phyloP scores from a whole-genome alignment of 352 stramenopile species.

The Elongisporangium undulatum region DNA sequence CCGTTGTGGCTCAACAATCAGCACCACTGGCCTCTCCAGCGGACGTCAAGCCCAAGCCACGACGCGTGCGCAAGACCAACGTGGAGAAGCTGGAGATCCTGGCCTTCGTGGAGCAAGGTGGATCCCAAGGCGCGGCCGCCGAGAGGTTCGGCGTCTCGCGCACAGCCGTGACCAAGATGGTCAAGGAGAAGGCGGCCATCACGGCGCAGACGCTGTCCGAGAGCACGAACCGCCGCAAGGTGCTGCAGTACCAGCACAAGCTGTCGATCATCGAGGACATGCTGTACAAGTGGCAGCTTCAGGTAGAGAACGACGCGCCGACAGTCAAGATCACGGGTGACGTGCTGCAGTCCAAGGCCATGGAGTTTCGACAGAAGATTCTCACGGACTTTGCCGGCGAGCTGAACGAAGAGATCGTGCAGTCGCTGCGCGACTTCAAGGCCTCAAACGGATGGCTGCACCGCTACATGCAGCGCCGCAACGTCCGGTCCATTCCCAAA shows the following conservation, averaged over 20 bases:
- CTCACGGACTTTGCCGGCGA: slow-evolving; percentile 62
- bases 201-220: slow-evolving; percentile 61
- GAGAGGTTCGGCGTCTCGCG: slow-evolving; percentile 81
- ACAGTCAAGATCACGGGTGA: slow-evolving; percentile 72
- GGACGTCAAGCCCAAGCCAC: slow-evolving; percentile 24
- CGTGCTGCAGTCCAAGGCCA: slow-evolving; percentile 68
- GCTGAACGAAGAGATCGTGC: slow-evolving; percentile 62
- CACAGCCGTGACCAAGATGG: slow-evolving; percentile 83
- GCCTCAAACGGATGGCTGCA: slow-evolving; percentile 82
- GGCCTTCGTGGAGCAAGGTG: slow-evolving; percentile 71
- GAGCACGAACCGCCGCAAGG: slow-evolving; percentile 69
- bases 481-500: slow-evolving; percentile 59
- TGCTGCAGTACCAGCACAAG: slow-evolving; percentile 82
- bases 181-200: slow-evolving; percentile 79
- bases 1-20: no score
- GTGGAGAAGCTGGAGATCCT: slow-evolving; percentile 84
- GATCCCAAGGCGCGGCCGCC: slow-evolving; percentile 65
- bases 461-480: slow-evolving; percentile 69
- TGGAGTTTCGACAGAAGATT: slow-evolving; percentile 83
- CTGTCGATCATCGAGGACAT: slow-evolving; percentile 83
- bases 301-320: slow-evolving; percentile 64
- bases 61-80: slow-evolving; percentile 75
- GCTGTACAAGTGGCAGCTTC: slow-evolving; percentile 83
- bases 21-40: background rate
- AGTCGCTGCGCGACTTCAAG: slow-evolving; percentile 83